A percentile compares a stretch with the other conserved stretches of the same genome.
Conservation (phyloP, 768 basidiomycete genomes). For the Sporobolomyces roseus region DNA sequence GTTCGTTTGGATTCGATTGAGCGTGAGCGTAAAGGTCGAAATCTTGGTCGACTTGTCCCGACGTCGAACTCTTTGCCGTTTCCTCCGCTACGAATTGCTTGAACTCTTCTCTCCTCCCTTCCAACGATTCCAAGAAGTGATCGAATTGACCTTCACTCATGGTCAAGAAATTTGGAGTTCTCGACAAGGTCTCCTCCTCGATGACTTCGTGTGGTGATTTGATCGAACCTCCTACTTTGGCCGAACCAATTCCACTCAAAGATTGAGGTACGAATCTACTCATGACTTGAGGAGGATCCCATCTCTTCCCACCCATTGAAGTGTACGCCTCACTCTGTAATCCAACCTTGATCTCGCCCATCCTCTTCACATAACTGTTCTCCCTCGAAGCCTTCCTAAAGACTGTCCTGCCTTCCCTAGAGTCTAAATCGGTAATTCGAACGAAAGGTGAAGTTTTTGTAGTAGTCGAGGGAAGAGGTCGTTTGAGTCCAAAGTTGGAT, state of each 20-base stretch:
- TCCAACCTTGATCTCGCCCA: constrained; percentile 28
- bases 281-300: constrained; percentile 22
- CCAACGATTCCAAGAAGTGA: constrained; percentile 25
- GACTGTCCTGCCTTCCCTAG: constrained; percentile 25
- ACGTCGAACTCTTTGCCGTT: neutral
- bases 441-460: constrained; percentile 43
- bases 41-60: constrained; percentile 2
- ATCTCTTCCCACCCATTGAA: neutral
- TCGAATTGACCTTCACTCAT: constrained; percentile 33
- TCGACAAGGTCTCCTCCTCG: neutral
- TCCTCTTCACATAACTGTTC: constrained; percentile 23
- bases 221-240: constrained; percentile 7
- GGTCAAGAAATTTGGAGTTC: constrained; percentile 36
- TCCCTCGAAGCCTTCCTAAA: constrained; percentile 39
- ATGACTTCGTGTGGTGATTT: too few species aligned
- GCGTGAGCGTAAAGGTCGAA: constrained; percentile 35
- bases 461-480: constrained; percentile 63
- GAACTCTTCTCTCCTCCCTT: constrained; percentile 18
- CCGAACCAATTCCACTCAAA: neutral
- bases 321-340: constrained; percentile 9
- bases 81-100: constrained; percentile 23
- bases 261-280: constrained; percentile 20
- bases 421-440: constrained; percentile 35
- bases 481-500: constrained; percentile 81
- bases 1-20: constrained; percentile 30